Percentiles rank a stretch among this genome's conserved stretches.
Evolutionary conservation across 495 filamentous ascomycete genomes (phyloP).

Genomic region (Jackrogersella minutella): DNA sequence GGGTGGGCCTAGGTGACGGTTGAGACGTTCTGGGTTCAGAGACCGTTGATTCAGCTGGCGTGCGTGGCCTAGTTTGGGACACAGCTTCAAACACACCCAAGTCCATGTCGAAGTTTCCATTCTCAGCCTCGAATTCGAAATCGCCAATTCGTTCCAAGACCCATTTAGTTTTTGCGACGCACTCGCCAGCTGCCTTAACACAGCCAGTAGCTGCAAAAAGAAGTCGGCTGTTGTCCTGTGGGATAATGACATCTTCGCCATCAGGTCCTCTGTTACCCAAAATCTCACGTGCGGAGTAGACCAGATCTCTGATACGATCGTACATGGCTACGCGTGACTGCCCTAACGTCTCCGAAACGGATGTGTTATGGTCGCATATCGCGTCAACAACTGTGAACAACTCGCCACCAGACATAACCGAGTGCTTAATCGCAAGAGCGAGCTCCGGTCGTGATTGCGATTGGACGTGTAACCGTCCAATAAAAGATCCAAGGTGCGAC

Average conservation of each 20-base stretch:
- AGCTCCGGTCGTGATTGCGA: slow-evolving; percentile 87
- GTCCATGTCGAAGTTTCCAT: slow-evolving; percentile 57
- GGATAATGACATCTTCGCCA: slow-evolving; percentile 79
- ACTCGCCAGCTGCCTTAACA: slow-evolving; percentile 89
- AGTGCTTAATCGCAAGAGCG: slow-evolving; percentile 72
- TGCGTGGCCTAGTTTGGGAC: slow-evolving; percentile 46
- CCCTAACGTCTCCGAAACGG: slow-evolving; percentile 68
- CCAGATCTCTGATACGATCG: slow-evolving; percentile 77
- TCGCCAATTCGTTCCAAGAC: slow-evolving; percentile 93
- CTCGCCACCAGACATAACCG: slow-evolving; percentile 79
- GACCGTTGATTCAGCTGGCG: slow-evolving; percentile 48
- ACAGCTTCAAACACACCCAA: slow-evolving; percentile 49
- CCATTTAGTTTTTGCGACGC: slow-evolving; percentile 81
- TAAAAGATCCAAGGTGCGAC: slow-evolving; percentile 87
- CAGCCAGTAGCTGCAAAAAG: slow-evolving; percentile 86
- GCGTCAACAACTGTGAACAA: slow-evolving; percentile 83
- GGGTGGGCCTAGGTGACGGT: slow-evolving; percentile 30
- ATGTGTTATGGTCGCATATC: slow-evolving; percentile 77
- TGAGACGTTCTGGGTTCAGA: slow-evolving; percentile 45
- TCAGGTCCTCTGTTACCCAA: slow-evolving; percentile 68
- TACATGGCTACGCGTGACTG: slow-evolving; percentile 81
- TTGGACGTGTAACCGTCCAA: slow-evolving; percentile 88
- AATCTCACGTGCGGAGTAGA: slow-evolving; percentile 79
- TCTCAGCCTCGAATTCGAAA: slow-evolving; percentile 78
- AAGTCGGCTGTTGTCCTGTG: slow-evolving; percentile 79